Conservation (phyloP, 345 rosid species). For the Sisymbrium altissimum region DNA sequence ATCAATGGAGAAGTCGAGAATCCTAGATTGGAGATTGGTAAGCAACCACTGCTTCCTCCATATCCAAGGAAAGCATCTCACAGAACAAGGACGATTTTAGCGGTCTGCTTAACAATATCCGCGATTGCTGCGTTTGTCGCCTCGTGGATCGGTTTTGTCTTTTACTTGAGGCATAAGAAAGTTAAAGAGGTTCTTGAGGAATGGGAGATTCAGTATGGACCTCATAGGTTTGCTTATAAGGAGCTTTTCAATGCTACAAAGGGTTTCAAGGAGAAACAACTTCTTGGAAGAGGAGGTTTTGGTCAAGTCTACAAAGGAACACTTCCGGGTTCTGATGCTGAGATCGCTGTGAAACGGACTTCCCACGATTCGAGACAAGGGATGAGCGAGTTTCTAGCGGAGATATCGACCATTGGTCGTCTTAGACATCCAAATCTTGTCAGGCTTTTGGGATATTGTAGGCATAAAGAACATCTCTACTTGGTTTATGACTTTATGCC, state of each 20-base stretch:
- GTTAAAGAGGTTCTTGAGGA: constrained; percentile 42
- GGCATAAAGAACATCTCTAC: constrained; percentile 38
- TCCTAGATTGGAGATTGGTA: constrained; percentile 24
- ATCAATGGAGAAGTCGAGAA: constrained; percentile 36
- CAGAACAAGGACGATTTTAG: constrained; percentile 30
- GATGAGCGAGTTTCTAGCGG: constrained; percentile 52
- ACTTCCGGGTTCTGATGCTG: constrained; percentile 36
- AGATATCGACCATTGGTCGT: constrained; percentile 44
- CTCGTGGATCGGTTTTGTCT: constrained; percentile 9
- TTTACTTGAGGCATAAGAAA: constrained; percentile 32
- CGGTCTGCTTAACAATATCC: background rate
- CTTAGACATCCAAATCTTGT: constrained; percentile 42
- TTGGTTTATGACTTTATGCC: constrained; percentile 52
- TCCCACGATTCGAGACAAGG: constrained; percentile 54
- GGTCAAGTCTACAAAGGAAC: constrained; percentile 53
- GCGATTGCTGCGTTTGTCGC: constrained; percentile 18
- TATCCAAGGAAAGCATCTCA: constrained; percentile 41
- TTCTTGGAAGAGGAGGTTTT: constrained; percentile 55
- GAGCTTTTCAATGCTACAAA: constrained; percentile 45
- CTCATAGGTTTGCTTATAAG: constrained; percentile 46
- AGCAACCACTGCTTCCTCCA: constrained; percentile 40
- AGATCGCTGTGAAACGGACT: constrained; percentile 54
- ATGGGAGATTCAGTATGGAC: constrained; percentile 53
- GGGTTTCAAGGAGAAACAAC: constrained; percentile 45
- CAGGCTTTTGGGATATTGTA: constrained; percentile 44